Evolutionary conservation across 2,329 filamentous ascomycete genomes (phyloP), one percentile per base, ranked within the genome.

Genomic region (Calonectria crousiana): DNA sequence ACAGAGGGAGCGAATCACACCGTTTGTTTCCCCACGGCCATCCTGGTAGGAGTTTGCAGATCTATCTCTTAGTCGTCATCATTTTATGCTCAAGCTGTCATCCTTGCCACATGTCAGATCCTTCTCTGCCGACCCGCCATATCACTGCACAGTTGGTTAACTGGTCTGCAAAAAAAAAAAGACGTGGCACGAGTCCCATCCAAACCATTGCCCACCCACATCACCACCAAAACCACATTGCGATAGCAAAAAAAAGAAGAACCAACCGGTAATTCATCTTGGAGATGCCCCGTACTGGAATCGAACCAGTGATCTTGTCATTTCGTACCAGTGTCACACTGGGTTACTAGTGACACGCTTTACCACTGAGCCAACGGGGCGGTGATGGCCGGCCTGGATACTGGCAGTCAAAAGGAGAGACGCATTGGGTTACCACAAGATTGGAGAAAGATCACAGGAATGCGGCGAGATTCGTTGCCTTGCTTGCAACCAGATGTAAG

Each of bases 301-400:
- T 75, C 74, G 74, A 75, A 75, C 74, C 72, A 72, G 60, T 74
- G 71, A 75, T 72, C 72, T 75, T 67, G 47, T 75, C 74, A 75
- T 75, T 34, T 34, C 30, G 52, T 34, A 13, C 11, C 18, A 44
- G 41, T 44, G 41, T 8, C 2, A 20, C 41, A 44, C 41, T 44
- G 41, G 9, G 52, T 18, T 75, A 75, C 74, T 75, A 75, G 74
- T 75, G 74, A 75, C 32, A 67, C 74, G 74, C 74, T 75, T 53
- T 75, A 75, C 74, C 74, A 74, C 71, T 75, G 49, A 75, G 74
- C 74, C 72, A 75, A 74, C 68, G 65, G 68, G 74, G 74, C 74
- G 58, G 41, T 70, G 68, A 23, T 10, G 30, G 34, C 34, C 6
- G 20, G 13, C 3, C 6, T 3, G 9, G 44, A 26, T 32, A 53